A percentile compares a stretch with the other conserved stretches of the same genome.
phyloP scores from a whole-genome alignment of 768 basidiomycete genomes.

The Suillus sp. region DNA sequence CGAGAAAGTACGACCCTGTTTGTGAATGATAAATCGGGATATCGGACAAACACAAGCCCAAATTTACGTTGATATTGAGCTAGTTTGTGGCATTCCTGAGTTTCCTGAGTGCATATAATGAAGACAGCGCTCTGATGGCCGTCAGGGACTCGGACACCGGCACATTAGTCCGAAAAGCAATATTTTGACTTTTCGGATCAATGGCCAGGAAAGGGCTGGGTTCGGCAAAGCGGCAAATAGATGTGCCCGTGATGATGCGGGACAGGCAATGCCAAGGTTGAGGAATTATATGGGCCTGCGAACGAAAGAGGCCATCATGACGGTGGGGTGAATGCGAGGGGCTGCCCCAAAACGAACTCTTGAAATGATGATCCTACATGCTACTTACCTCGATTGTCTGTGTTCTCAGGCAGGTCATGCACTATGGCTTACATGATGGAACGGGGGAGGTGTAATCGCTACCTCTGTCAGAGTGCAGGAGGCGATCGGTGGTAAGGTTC shows the following conservation, averaged over 20 bases:
- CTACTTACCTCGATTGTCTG: neutral
- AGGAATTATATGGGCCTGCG: neutral
- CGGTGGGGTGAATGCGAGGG: neutral
- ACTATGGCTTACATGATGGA: neutral
- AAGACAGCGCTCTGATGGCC: neutral
- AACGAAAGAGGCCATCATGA: neutral
- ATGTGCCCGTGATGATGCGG: slow-evolving; percentile 1
- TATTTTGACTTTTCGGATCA: neutral
- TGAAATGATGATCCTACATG: neutral
- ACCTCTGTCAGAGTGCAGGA: neutral
- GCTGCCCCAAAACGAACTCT: neutral
- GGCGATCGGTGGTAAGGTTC: neutral
- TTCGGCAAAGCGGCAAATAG: neutral
- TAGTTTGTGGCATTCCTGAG: neutral
- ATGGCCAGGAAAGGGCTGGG: neutral
- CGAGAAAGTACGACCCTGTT: neutral
- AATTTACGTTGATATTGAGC: neutral
- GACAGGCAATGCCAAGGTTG: neutral
- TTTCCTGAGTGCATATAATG: neutral
- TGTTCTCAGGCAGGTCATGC: neutral
- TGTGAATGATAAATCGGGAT: neutral
- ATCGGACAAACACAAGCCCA: neutral
- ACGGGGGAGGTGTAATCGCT: neutral
- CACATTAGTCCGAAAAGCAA: neutral
- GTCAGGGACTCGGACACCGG: neutral